These are phyloP conservation scores for Fomitopsis pinicola DNA, from an alignment of 1,284 basidiomycete species.

Conservation along the genomic window DNA sequence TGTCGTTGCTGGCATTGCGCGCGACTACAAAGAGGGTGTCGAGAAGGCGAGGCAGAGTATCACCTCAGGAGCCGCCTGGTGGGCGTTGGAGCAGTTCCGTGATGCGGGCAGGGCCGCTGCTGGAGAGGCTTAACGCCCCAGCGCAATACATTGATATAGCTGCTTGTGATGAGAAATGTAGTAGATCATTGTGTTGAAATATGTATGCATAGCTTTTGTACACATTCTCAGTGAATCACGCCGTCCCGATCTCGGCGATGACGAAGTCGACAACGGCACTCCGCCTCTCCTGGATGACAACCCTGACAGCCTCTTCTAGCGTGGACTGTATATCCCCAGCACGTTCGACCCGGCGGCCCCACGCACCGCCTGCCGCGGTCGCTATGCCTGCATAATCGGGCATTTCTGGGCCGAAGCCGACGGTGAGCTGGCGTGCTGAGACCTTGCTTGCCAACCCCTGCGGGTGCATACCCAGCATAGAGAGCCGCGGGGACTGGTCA, in stretches of 20 bases:
- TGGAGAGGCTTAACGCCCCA: neutral
- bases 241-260: constrained; percentile 32
- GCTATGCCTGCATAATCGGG: constrained; percentile 63
- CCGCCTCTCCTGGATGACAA: constrained; percentile 53
- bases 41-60: constrained; percentile 71
- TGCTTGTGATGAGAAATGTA: neutral
- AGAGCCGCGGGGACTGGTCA: constrained; percentile 52
- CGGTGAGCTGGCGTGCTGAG: constrained; percentile 45
- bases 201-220: neutral
- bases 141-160: neutral
- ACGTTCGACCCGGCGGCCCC: constrained; percentile 45
- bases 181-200: neutral
- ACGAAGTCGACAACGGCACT: constrained; percentile 62
- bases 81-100: constrained; percentile 59
- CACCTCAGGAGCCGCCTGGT: constrained; percentile 69
- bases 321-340: constrained; percentile 34
- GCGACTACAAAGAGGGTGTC: constrained; percentile 71
- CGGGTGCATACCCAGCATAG: constrained; percentile 64
- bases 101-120: constrained; percentile 20
- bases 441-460: constrained; percentile 46
- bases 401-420: constrained; percentile 61
- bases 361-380: constrained; percentile 61
- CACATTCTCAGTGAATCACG: neutral
- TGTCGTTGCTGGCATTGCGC: constrained; percentile 72
- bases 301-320: constrained; percentile 46